These are phyloP conservation scores for Solanum aculeatissimum DNA, from an alignment of 305 asterid species.

Conservation along the genomic window DNA sequence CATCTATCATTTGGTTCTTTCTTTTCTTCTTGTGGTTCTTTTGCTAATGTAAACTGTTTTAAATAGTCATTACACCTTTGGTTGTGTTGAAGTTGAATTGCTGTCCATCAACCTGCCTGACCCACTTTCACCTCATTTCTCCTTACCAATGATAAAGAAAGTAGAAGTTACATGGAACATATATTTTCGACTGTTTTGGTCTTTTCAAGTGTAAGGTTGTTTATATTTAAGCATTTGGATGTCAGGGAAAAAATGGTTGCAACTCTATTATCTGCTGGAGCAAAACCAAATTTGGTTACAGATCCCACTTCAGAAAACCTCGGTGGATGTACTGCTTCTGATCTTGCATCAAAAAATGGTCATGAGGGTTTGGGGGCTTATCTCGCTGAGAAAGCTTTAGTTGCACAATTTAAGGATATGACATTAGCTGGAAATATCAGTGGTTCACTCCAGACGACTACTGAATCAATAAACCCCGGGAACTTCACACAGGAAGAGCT, in stretches of 20 bases:
- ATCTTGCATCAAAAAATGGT: conserved; percentile 75
- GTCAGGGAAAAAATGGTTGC: conserved; percentile 95
- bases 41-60: neutral
- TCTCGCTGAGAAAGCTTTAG: conserved; percentile 91
- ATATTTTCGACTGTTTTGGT: neutral
- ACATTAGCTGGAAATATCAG: neutral
- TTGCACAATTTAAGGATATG: conserved; percentile 24
- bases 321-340: conserved; percentile 80
- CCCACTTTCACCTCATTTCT: neutral
- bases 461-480: conserved; percentile 25
- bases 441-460: conserved; percentile 27
- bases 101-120: neutral
- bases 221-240: conserved; percentile 5
- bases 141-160: neutral
- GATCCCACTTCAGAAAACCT: conserved; percentile 77
- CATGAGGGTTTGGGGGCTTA: conserved; percentile 89
- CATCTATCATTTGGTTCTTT: neutral
- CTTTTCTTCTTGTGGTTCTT: neutral
- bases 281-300: conserved; percentile 84
- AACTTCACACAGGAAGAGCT: conserved; percentile 59
- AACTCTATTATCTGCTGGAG: conserved; percentile 82
- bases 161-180: neutral
- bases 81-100: neutral
- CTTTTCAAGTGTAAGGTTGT: neutral
- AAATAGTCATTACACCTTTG: neutral